Base-by-base conservation (phyloP, 192 early-diverging fungal genomes). In the Podila epicladia region DNA sequence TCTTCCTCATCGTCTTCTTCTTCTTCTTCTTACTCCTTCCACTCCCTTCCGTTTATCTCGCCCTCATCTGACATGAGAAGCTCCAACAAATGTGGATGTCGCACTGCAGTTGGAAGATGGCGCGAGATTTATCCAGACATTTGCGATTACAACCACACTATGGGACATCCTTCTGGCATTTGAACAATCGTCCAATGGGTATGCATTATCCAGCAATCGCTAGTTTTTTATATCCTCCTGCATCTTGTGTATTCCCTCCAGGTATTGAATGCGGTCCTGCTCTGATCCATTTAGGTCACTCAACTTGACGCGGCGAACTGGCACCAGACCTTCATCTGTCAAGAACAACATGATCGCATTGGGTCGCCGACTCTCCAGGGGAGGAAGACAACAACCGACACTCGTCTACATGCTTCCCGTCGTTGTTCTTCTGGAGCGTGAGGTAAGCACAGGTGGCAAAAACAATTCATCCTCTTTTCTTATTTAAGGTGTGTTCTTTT, bases 91-190 rank as follows among this genome's bases (percentile, higher is more conserved):
- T 29, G 64, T 74, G 64, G 38, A 50, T 15, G 86, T 95, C 35
- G 92, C 94, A 6, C 82, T 96, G 13, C 93, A 95, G 66, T 67
- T 93, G 15, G 88, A 90, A 13, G 92, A 91, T 31, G 86, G 87
- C 12, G 85, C 74, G 9, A 82, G 94, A 20, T 86, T 91, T 24
- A 86, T 67, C 35, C 64, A 55, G 20, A 86, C 91, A 31, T 94
- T 93, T 78, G 53, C 69, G 3, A 50, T 74, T 3, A 64, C 69
- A 5, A 82, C 88, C 5, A 85, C 88, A 45, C 87, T 97, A 24
- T 95, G 94, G 94, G 83, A 84, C 8, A 76, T 92, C 45, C 72
- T 94, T 28, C 35, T 75, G 64, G 67, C 67, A 37, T 87, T 90
- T 82, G 93, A 93, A 68, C 35, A 63, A 8, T 32, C 51, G 20